Evolutionary conservation across 2,329 filamentous ascomycete species (phyloP).

Genomic region (Curvularia lunata): DNA sequence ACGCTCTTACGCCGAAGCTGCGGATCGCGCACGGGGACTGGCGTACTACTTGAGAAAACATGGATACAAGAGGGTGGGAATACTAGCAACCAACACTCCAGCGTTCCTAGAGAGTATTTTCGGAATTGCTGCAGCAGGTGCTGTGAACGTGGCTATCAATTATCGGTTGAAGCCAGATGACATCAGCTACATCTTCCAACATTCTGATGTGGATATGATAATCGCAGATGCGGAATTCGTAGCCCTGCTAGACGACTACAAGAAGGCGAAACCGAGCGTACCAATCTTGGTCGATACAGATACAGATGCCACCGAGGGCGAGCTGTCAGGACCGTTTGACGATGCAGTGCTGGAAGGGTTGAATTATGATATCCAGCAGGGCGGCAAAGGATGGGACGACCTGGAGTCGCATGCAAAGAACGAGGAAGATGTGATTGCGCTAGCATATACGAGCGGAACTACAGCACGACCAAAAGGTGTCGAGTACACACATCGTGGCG

Average conservation of each 20-base stretch:
- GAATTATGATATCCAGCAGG: slow-evolving; percentile 70
- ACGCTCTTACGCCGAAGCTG: slow-evolving; percentile 79
- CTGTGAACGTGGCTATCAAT: slow-evolving; percentile 75
- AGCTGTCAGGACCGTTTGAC: slow-evolving; percentile 80
- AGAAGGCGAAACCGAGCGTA: slow-evolving; percentile 65
- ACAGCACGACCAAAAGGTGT: slow-evolving; percentile 93
- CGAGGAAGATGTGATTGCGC: slow-evolving; percentile 82
- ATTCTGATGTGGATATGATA: slow-evolving; percentile 84
- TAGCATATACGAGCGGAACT: slow-evolving; percentile 94
- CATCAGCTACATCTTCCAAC: slow-evolving; percentile 87
- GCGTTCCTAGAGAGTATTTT: slow-evolving; percentile 92
- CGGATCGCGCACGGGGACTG: slow-evolving; percentile 84
- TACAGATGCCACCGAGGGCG: slow-evolving; percentile 76
- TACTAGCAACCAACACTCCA: slow-evolving; percentile 90
- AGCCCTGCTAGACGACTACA: slow-evolving; percentile 71
- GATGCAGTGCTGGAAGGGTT: slow-evolving; percentile 82
- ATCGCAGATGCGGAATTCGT: slow-evolving; percentile 85
- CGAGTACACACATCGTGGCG: slow-evolving; percentile 85
- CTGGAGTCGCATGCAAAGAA: slow-evolving; percentile 72
- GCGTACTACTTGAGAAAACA: slow-evolving; percentile 85
- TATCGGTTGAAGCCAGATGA: slow-evolving; percentile 82
- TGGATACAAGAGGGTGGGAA: slow-evolving; percentile 76
- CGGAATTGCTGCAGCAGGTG: slow-evolving; percentile 82
- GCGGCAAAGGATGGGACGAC: slow-evolving; percentile 75
- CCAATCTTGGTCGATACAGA: slow-evolving; percentile 83